Evolutionary conservation across 192 early-diverging fungal species (phyloP).

Genomic region (Coemansia sp.): DNA sequence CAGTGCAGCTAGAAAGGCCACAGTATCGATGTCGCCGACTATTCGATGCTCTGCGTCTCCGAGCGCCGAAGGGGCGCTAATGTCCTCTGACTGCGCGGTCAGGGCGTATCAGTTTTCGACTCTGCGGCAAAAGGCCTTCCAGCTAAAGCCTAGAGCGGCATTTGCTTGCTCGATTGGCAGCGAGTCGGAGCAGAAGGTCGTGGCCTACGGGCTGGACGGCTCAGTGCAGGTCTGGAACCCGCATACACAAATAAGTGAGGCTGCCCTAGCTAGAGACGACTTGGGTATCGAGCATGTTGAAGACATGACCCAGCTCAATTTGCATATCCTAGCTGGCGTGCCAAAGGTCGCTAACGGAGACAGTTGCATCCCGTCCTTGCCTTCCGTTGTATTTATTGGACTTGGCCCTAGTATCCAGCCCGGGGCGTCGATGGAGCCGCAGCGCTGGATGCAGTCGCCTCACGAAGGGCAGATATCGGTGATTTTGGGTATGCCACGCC

Average conservation of each 20-base stretch:
- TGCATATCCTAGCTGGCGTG: background rate
- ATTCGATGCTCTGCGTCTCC: background rate
- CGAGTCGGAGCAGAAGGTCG: conserved; percentile 4
- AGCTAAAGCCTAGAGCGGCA: conserved; percentile 39
- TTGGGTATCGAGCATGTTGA: conserved; percentile 27
- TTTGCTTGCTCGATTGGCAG: conserved; percentile 24
- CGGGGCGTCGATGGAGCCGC: background rate
- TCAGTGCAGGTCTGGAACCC: conserved; percentile 45
- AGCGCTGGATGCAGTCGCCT: conserved; percentile 8
- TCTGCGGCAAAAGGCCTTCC: conserved; percentile 15
- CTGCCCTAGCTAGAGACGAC: background rate
- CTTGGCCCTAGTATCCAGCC: background rate
- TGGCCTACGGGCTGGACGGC: conserved; percentile 40
- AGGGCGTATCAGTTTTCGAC: conserved; percentile 29
- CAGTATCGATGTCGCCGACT: background rate
- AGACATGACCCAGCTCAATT: conserved; percentile 22
- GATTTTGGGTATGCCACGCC: conserved; percentile 21
- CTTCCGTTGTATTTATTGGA: background rate
- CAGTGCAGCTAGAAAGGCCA: background rate
- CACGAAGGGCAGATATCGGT: conserved; percentile 17
- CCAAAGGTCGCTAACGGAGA: background rate
- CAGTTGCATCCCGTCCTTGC: background rate
- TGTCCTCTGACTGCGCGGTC: background rate
- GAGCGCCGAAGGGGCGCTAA: background rate
- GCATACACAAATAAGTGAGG: background rate